These are phyloP conservation scores for Warburgia ugandensis DNA, from an alignment of 164 flowering plant species.

Conservation along the genomic window DNA sequence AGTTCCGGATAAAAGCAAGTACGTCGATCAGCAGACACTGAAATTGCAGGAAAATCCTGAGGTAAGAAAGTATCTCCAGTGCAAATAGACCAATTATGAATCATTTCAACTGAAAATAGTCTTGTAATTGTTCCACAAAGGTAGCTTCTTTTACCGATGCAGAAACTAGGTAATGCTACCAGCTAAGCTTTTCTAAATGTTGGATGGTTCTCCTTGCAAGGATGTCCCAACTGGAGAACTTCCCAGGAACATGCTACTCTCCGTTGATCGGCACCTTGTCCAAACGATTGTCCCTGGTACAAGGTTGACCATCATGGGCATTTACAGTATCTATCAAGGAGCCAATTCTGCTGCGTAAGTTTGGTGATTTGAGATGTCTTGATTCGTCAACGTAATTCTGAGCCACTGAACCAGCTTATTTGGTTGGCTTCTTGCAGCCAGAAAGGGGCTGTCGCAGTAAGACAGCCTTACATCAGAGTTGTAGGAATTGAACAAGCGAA, in stretches of 20 bases:
- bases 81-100: neutral
- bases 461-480: conserved; percentile 97
- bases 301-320: conserved; percentile 90
- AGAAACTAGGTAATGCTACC: no score
- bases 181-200: neutral
- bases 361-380: no score
- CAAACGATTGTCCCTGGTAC: conserved; percentile 96
- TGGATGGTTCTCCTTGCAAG: conserved; percentile 26
- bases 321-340: conserved; percentile 89
- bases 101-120: no score
- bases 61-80: conserved; percentile 31
- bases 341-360: conserved; percentile 79
- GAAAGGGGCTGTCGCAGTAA: conserved; percentile 92
- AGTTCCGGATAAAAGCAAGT: conserved; percentile 93
- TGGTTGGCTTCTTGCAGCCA: conserved; percentile 44
- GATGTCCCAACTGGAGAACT: conserved; percentile 99
- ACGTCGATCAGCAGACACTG: conserved; percentile 96
- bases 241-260: conserved; percentile 90
- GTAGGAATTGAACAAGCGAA: conserved; percentile 84
- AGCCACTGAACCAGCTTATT: neutral
- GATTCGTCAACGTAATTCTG: no score
- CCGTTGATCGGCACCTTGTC: conserved; percentile 93
- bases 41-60: conserved; percentile 98
- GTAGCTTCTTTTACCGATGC: neutral
- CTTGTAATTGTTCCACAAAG: no score